Percentiles rank a stretch among this genome's conserved stretches.
phyloP scores from a whole-genome alignment of 176 grass and related monocot genomes.

The Phoenix roebelenii region DNA sequence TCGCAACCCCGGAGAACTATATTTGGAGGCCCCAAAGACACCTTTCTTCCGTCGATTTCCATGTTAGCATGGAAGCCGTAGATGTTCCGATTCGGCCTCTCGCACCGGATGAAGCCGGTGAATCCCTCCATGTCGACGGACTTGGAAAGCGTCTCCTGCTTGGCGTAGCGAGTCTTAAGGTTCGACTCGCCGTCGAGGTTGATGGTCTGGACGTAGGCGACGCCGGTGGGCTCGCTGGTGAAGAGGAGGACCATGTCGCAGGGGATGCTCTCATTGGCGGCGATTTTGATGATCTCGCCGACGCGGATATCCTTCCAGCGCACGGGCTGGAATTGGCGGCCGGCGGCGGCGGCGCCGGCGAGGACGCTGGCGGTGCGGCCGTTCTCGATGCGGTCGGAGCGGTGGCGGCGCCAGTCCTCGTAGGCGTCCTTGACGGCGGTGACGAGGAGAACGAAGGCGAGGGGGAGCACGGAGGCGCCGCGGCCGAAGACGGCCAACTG shows the following conservation, averaged over 20 bases:
- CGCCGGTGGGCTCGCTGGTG: conserved; percentile 20
- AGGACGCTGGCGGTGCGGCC: conserved; percentile 3
- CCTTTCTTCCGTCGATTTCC: conserved; percentile 7
- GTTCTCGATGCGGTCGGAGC: conserved; percentile 22
- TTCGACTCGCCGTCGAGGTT: conserved; percentile 27
- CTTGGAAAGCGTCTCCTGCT: conserved; percentile 14
- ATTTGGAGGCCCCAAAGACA: conserved; percentile 2
- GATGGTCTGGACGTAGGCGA: conserved; percentile 23
- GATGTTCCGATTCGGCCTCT: conserved; percentile 20
- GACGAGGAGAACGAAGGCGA: conserved; percentile 24
- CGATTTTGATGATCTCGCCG: conserved; percentile 6
- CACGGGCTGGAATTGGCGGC: conserved; percentile 3
- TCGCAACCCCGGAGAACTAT: conserved; percentile 14
- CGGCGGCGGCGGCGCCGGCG: not conserved
- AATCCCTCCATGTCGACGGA: not conserved
- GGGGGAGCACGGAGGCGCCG: conserved; percentile 19
- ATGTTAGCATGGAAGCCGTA: conserved; percentile 14
- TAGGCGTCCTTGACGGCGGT: conserved; percentile 28
- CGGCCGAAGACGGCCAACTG: conserved; percentile 29
- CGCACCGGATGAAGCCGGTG: conserved; percentile 11
- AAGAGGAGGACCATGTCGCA: conserved; percentile 21
- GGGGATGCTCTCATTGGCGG: conserved; percentile 17
- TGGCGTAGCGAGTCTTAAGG: conserved; percentile 24
- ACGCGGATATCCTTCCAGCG: conserved; percentile 20
- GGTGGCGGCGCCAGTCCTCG: conserved; percentile 30